These are phyloP conservation scores for Sarocladiaceae sp. DNA, from an alignment of 2,329 filamentous ascomycete genomes.

Conservation along the genomic window DNA sequence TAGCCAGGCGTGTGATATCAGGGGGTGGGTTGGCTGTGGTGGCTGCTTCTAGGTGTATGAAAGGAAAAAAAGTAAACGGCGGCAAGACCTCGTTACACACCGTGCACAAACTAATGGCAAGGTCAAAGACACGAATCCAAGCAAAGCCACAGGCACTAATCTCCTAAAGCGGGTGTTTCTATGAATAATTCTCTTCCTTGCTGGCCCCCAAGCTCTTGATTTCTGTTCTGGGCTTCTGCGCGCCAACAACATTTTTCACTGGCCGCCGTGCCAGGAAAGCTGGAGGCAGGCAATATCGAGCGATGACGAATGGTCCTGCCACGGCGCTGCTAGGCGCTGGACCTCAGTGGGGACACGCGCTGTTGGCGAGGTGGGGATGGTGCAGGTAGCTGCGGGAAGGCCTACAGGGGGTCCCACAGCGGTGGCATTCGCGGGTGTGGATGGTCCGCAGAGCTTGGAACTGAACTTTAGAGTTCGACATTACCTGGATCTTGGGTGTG, in stretches of 20 bases:
- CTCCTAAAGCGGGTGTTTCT: no score
- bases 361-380: not conserved
- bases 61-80: not conserved
- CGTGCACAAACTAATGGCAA: not conserved
- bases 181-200: not conserved
- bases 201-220: not conserved
- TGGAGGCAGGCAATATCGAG: not conserved
- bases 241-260: no score
- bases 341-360: not conserved
- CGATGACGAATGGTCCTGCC: slow-evolving; percentile 8
- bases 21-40: not conserved
- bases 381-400: not conserved
- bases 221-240: not conserved
- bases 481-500: not conserved
- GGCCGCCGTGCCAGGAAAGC: not conserved
- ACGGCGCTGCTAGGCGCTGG: slow-evolving; percentile 3
- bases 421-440: not conserved
- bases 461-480: not conserved
- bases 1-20: not conserved
- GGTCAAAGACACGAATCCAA: no score
- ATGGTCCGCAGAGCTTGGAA: not conserved
- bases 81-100: no score
- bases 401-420: not conserved
- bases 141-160: no score
- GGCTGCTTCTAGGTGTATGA: not conserved